Evolutionary conservation across 129 eudicot species (phyloP).

Genomic region (Flaveria trinervia): DNA sequence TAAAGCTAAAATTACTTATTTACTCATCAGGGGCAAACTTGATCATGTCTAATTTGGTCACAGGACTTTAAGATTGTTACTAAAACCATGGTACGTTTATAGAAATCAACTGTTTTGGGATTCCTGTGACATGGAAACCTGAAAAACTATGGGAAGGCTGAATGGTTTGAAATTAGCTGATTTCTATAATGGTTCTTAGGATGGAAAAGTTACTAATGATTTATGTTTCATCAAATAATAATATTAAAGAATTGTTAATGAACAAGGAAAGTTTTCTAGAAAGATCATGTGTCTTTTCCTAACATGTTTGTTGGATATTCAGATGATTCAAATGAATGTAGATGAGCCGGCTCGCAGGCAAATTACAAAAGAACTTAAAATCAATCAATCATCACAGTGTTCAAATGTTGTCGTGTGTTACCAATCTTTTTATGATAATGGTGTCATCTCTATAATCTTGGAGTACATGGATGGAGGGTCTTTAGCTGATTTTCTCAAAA

Average conservation of each 20-base stretch:
- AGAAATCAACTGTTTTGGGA: not conserved
- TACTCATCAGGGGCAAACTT: not conserved
- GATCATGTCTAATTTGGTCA: not conserved
- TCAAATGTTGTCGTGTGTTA: conserved; percentile 84
- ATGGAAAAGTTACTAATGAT: not conserved
- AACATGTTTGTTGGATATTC: conserved; percentile 29
- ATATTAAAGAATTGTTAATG: not conserved
- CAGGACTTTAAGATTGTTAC: conserved; percentile 4
- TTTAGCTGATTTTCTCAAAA: conserved; percentile 80
- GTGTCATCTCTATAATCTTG: conserved; percentile 88
- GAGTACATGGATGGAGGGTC: conserved; percentile 99
- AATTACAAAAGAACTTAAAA: conserved; percentile 89
- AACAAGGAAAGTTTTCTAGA: not conserved
- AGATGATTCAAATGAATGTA: conserved; percentile 91
- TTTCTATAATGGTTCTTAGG: not conserved
- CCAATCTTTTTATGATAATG: conserved; percentile 89
- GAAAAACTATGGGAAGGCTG: not conserved
- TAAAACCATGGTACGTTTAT: not conserved
- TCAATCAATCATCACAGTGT: conserved; percentile 90
- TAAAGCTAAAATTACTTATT: conserved; percentile 1
- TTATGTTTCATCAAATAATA: not conserved
- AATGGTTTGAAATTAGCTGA: not conserved
- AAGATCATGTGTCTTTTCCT: not conserved
- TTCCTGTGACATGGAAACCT: not conserved
- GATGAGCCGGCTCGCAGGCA: conserved; percentile 73